These are phyloP conservation scores for Giardia muris DNA, from an alignment of 208 protist genomes.

Conservation along the genomic window DNA sequence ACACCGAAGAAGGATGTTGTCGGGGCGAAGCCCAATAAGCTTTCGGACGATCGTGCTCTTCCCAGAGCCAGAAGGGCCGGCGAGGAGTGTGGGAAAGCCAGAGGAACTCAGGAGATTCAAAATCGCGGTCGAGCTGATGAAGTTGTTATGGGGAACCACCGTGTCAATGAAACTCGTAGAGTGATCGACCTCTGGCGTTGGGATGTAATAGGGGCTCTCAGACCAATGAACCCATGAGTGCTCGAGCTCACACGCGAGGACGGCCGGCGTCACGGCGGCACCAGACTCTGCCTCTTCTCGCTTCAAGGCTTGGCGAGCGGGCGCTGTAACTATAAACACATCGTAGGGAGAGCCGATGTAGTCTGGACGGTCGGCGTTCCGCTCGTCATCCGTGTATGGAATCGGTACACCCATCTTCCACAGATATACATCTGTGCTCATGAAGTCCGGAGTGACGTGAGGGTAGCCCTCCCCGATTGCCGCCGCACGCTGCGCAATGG, in stretches of 20 bases:
- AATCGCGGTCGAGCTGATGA: conserved; percentile 68
- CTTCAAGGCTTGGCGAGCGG: neutral
- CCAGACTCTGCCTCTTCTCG: neutral
- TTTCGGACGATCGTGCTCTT: conserved; percentile 68
- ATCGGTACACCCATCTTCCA: neutral
- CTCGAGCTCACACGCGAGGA: neutral
- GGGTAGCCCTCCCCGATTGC: neutral
- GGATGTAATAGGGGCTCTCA: neutral
- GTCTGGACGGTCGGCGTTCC: neutral
- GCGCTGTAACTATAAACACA: neutral
- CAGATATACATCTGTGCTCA: neutral
- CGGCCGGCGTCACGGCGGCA: neutral
- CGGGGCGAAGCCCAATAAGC: neutral
- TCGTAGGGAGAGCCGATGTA: neutral
- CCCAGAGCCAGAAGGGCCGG: conserved; percentile 71
- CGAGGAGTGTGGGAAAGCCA: conserved; percentile 69
- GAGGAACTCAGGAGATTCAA: conserved; percentile 60
- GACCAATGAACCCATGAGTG: neutral
- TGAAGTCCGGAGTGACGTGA: neutral
- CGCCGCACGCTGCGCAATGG: neutral
- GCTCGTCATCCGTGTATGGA: neutral
- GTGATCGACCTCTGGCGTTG: neutral
- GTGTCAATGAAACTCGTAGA: neutral
- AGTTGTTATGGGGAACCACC: conserved; percentile 79
- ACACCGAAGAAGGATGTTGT: neutral